Base-by-base conservation (phyloP, 805 yeast species). In the Blastobotrys attinorum region DNA sequence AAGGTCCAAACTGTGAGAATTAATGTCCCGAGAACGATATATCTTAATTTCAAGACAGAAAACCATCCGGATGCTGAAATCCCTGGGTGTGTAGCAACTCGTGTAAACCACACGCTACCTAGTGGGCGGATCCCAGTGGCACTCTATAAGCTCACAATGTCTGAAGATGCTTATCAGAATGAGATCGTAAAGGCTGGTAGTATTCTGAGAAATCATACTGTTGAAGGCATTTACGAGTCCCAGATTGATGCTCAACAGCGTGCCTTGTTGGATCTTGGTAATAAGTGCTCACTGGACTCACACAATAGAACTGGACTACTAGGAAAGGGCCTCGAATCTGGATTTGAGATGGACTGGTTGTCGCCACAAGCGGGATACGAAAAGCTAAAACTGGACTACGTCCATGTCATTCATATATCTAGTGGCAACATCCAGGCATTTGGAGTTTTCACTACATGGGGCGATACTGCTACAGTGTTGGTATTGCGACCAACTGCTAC, bases 301-400 rank as follows among this genome's bases (percentile, higher is more conserved):
- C 81, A 81, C 37, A 67, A 77, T 1, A 70, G 74, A 44, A 75
- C 85, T n/a, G 96, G 97, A 6, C 78, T 88, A 0, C 66, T 94
- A 7, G 95, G 97, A 5, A 76, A 74, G 54, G 95, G 96, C 22
- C 65, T 92, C 45, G 88, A 85, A 53, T 73, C 75, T 46, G 98
- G 98, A 0, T 94, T 94, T 61, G 77, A 82, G 11, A 57, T 75
- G 44, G 75, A 75, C 40, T 79, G 80, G 59, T 61, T 63, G 32
- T 15, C 39, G 42, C 32, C 38, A 22, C 20, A 40, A 37, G 4
- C 75, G 76, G 3, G 73, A 11, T 86, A 87, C 54, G 63, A 87
- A 50, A 63, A 67, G 40, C 76, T 81, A 51, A 61, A 67, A 4
- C 67, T 81, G 69, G 79, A 76, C 34, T 64, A 80, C 8, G 64